Percentiles rank a stretch among this genome's conserved stretches.
Evolutionary conservation across 768 basidiomycete species (phyloP).

Genomic region (Mycena haematopus): DNA sequence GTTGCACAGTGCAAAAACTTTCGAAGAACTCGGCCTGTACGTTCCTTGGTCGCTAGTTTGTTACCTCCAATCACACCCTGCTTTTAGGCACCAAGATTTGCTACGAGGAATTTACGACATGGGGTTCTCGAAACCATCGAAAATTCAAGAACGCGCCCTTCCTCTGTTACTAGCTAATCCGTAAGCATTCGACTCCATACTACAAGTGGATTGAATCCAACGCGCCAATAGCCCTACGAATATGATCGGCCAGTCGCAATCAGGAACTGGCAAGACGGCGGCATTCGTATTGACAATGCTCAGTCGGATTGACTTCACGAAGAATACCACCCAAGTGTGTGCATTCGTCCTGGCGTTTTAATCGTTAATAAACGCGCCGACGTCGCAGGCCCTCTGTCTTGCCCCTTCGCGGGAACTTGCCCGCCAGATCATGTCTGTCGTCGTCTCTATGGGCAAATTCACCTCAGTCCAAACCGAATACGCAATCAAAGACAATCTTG

Average conservation of each 20-base stretch:
- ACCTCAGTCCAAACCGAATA: conserved; percentile 93
- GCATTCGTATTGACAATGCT: conserved; percentile 98
- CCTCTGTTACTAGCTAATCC: conserved; percentile 90
- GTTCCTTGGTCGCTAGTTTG: conserved; percentile 37
- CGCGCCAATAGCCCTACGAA: conserved; percentile 78
- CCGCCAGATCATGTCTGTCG: conserved; percentile 95
- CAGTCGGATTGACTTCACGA: conserved; percentile 85
- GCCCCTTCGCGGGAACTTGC: conserved; percentile 97
- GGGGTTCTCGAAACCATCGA: conserved; percentile 97
- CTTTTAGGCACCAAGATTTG: conserved; percentile 76
- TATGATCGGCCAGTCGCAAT: conserved; percentile 99
- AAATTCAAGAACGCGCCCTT: conserved; percentile 96
- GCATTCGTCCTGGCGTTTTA: not conserved
- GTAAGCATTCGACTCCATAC: conserved; percentile 51
- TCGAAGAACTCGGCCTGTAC: conserved; percentile 94
- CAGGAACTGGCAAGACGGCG: conserved; percentile 98
- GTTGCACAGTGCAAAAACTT: conserved; percentile 89
- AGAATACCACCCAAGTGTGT: conserved; percentile 82
- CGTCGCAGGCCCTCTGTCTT: conserved; percentile 86
- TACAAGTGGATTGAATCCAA: not conserved
- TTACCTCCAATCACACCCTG: not conserved
- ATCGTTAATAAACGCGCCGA: not conserved
- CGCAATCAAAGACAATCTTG: conserved; percentile 89
- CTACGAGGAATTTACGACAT: conserved; percentile 94
- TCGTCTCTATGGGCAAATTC: conserved; percentile 94